Percentiles rank a stretch among this genome's conserved stretches.
These are phyloP conservation scores for Diaporthe citriasiana DNA, from an alignment of 2,329 filamentous ascomycete species.

Conservation along the genomic window DNA sequence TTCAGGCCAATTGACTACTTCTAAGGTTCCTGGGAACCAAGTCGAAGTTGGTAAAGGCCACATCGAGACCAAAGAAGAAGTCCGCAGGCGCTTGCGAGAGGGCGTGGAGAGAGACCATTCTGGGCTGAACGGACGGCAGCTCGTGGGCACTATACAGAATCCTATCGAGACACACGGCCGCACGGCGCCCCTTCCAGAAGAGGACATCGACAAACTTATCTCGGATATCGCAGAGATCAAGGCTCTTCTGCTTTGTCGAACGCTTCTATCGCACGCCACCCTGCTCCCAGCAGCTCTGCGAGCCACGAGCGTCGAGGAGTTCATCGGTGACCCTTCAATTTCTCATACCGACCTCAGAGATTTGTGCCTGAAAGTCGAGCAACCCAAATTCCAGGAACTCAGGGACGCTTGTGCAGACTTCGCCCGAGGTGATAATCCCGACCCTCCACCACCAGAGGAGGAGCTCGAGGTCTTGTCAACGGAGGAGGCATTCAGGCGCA, in stretches of 20 bases:
- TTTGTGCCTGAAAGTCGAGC: constrained; percentile 62
- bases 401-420: constrained; percentile 66
- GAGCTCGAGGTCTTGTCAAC: constrained; percentile 51
- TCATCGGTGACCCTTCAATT: constrained; percentile 58
- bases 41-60: constrained; percentile 53
- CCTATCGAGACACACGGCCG: constrained; percentile 49
- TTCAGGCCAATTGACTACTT: constrained; percentile 48
- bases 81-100: constrained; percentile 6
- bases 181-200: constrained; percentile 56
- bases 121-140: constrained; percentile 50
- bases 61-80: constrained; percentile 55
- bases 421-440: constrained; percentile 53
- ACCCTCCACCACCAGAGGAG: constrained; percentile 46
- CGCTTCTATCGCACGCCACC: constrained; percentile 60
- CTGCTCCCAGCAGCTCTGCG: constrained; percentile 60
- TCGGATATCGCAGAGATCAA: constrained; percentile 64
- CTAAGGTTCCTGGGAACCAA: constrained; percentile 36
- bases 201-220: constrained; percentile 58
- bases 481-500: constrained; percentile 46
- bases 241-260: constrained; percentile 61
- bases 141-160: constrained; percentile 51
- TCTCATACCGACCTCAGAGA: constrained; percentile 60
- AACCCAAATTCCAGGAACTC: constrained; percentile 62
- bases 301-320: constrained; percentile 60
- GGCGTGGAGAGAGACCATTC: constrained; percentile 52